These are phyloP conservation scores for Marasmius oreades DNA, from an alignment of 1,284 basidiomycete genomes.

Conservation along the genomic window DNA sequence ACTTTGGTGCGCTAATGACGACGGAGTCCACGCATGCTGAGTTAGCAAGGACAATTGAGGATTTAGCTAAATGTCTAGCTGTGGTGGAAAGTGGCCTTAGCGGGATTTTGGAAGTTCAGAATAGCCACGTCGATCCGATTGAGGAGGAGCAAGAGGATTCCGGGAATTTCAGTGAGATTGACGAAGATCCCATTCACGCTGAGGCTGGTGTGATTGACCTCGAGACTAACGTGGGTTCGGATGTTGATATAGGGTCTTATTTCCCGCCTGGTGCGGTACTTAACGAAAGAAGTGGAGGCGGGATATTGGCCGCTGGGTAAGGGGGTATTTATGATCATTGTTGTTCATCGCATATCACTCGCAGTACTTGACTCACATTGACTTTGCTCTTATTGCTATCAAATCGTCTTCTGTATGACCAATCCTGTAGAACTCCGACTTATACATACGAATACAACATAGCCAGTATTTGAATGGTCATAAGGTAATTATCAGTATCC, in stretches of 20 bases:
- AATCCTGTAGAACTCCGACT: too few species aligned
- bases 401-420: too few species aligned
- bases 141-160: conserved; percentile 54
- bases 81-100: conserved; percentile 71
- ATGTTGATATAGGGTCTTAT: neutral
- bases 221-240: neutral
- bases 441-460: too few species aligned
- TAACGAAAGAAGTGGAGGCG: neutral
- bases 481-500: too few species aligned
- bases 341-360: too few species aligned
- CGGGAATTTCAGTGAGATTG: conserved; percentile 9
- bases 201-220: neutral
- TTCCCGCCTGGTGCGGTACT: neutral
- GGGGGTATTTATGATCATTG: too few species aligned
- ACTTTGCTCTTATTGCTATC: too few species aligned
- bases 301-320: neutral
- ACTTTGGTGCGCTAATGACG: conserved; percentile 60
- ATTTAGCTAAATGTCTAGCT: conserved; percentile 79
- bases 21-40: conserved; percentile 68
- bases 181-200: conserved; percentile 10
- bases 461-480: too few species aligned
- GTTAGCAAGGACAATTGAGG: conserved; percentile 74
- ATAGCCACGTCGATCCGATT: conserved; percentile 41
- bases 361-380: too few species aligned
- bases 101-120: conserved; percentile 53